Percentiles rank a stretch among this genome's conserved stretches.
phyloP scores from a whole-genome alignment of 768 basidiomycete genomes.

The Termitomyces sp. region DNA sequence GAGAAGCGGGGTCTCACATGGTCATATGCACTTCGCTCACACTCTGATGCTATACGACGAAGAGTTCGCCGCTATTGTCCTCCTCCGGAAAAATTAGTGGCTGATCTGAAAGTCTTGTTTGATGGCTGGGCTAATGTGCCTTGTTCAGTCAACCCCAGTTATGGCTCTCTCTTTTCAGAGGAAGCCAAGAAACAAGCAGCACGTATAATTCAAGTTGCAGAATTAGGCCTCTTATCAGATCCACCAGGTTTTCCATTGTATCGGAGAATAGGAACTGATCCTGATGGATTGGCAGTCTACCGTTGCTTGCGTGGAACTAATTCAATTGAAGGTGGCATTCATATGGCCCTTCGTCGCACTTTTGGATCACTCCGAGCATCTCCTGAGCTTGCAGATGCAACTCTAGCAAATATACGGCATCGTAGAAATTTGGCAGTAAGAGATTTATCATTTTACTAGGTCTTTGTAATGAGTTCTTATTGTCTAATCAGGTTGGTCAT shows the following conservation, averaged over 20 bases:
- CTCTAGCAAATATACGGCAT: neutral
- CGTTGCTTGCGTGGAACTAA: neutral
- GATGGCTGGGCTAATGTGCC: neutral
- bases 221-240: neutral
- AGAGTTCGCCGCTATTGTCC: neutral
- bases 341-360: neutral
- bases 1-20: neutral
- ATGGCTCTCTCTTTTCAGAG: neutral
- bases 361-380: conserved; percentile 5
- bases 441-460: neutral
- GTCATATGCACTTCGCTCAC: neutral
- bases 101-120: neutral
- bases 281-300: neutral
- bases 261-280: neutral
- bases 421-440: neutral
- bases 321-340: neutral
- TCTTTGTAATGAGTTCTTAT: neutral
- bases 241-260: neutral
- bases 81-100: neutral
- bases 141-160: neutral
- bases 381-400: neutral
- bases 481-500: neutral
- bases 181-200: neutral
- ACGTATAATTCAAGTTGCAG: neutral
- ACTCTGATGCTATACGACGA: neutral